Conservation (phyloP, 139 green algal species). For the Volvox africanus region DNA sequence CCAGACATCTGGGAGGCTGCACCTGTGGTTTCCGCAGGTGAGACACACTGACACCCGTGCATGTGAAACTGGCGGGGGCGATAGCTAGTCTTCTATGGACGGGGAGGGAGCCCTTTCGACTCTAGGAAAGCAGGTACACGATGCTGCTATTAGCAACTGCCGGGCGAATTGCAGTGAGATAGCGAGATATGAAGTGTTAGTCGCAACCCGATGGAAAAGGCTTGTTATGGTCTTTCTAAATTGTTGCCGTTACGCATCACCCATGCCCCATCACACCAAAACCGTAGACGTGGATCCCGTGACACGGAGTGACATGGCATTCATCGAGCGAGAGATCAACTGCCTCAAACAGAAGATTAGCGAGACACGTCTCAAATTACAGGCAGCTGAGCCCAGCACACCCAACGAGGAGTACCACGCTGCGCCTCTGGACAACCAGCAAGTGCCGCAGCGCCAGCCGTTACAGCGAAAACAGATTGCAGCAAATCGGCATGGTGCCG, state of each 20-base stretch:
- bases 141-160: too few relatives aligned
- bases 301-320: background rate
- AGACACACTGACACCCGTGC: background rate
- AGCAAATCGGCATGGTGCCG: background rate
- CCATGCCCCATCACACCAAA: background rate
- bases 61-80: too few relatives aligned
- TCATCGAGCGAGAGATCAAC: conserved; percentile 44
- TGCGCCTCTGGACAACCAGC: background rate
- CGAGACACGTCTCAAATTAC: conserved; percentile 5
- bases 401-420: background rate
- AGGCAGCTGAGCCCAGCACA: background rate
- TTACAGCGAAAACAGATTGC: background rate
- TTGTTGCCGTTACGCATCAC: background rate
- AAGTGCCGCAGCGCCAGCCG: background rate
- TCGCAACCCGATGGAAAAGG: too few relatives aligned
- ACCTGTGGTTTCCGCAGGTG: background rate
- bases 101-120: too few relatives aligned
- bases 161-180: too few relatives aligned
- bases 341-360: conserved; percentile 35
- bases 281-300: background rate
- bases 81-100: too few relatives aligned
- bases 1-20: background rate
- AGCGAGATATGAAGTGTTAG: too few relatives aligned
- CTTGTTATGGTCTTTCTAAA: background rate
- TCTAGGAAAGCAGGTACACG: too few relatives aligned